Conservation (phyloP, 2,329 filamentous ascomycete genomes). For the Arthrobotrys conoides region DNA sequence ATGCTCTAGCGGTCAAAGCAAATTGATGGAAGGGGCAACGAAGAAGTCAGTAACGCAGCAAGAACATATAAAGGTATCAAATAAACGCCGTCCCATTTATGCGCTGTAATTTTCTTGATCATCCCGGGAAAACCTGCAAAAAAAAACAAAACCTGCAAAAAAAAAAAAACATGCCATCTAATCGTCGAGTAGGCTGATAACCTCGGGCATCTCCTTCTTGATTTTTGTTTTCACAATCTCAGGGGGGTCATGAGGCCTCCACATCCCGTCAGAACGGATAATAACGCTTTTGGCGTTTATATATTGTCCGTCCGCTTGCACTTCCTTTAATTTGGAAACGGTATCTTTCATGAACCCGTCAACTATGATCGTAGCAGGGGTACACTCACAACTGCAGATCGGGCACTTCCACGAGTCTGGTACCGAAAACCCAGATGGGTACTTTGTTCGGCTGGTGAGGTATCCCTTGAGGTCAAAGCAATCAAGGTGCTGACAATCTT, state of each 20-base stretch:
- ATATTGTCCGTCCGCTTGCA: conserved; percentile 67
- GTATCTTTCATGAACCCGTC: conserved; percentile 82
- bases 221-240: conserved; percentile 60
- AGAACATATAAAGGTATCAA: not conserved
- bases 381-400: conserved; percentile 81
- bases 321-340: conserved; percentile 70
- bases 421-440: conserved; percentile 65
- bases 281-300: conserved; percentile 74
- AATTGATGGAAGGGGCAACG: not conserved
- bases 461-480: conserved; percentile 92
- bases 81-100: conserved; percentile 2
- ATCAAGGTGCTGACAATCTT: conserved; percentile 80
- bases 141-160: too few species aligned
- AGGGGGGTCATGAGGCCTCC: conserved; percentile 71
- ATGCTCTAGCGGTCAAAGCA: conserved; percentile 1
- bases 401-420: conserved; percentile 87
- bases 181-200: conserved; percentile 56
- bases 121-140: too few species aligned
- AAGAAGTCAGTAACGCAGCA: not conserved
- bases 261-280: conserved; percentile 76
- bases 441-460: conserved; percentile 75
- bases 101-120: not conserved
- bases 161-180: conserved; percentile 3
- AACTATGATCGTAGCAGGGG: conserved; percentile 78
- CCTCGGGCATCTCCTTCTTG: conserved; percentile 37